Conservation (phyloP, 2,329 filamentous ascomycete genomes). For the Aspergillus sp. region DNA sequence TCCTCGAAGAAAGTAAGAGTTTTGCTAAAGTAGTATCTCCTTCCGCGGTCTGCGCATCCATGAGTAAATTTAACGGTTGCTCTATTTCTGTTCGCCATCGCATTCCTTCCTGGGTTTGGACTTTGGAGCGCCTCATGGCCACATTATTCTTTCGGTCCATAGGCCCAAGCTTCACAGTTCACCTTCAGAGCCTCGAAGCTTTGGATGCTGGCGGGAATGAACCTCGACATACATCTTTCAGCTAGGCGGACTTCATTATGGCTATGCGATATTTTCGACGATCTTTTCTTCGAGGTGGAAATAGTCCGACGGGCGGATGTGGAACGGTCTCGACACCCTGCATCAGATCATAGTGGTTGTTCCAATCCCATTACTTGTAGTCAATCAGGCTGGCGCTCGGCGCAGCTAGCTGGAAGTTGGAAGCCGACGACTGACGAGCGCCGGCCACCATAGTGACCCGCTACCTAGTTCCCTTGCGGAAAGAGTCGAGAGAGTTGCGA, state of each 20-base stretch:
- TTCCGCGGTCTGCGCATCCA: neutral
- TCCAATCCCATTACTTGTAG: constrained; percentile 16
- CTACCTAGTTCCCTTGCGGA: constrained; percentile 11
- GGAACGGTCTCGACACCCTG: constrained; percentile 25
- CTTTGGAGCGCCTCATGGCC: too few species aligned
- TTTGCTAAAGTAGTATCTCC: too few species aligned
- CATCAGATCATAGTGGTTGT: constrained; percentile 23
- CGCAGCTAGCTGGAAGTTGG: neutral
- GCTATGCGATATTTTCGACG: too few species aligned
- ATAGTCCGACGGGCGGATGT: constrained; percentile 13
- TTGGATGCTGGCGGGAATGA: too few species aligned
- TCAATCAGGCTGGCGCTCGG: constrained; percentile 10
- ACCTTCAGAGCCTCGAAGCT: too few species aligned
- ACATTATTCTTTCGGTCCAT: too few species aligned
- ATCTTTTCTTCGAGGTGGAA: constrained; percentile 7
- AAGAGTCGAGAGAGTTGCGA: neutral
- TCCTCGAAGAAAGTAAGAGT: too few species aligned
- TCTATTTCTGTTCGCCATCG: too few species aligned
- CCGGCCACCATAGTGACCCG: constrained; percentile 17
- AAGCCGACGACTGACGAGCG: constrained; percentile 4
- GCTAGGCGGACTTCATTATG: too few species aligned
- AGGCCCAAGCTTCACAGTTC: too few species aligned
- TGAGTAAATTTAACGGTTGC: neutral
- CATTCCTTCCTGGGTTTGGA: too few species aligned
- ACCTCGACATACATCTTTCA: too few species aligned